These are phyloP conservation scores for Suhomyces bokatorum DNA, from an alignment of 1,139 yeast species.

Conservation along the genomic window DNA sequence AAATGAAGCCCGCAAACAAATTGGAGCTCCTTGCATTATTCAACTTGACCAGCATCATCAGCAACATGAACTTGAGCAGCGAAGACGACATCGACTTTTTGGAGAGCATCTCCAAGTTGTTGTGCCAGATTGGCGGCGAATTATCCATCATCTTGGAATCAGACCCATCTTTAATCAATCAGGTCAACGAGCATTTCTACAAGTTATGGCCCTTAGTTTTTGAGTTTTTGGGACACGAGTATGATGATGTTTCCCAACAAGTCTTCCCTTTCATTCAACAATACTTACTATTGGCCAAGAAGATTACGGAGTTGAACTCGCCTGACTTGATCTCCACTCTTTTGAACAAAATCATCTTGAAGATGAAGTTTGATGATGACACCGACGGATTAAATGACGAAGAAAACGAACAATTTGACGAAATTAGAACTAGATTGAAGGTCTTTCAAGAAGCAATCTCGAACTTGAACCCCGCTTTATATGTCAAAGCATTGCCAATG, in stretches of 20 bases:
- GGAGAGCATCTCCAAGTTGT: constrained; percentile 73
- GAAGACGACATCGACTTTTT: constrained; percentile 64
- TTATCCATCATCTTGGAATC: constrained; percentile 62
- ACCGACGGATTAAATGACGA: constrained; percentile 61
- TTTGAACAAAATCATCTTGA: constrained; percentile 67
- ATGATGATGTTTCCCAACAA: constrained; percentile 84
- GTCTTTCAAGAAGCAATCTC: constrained; percentile 86
- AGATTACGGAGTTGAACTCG: constrained; percentile 38
- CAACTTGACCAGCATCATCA: constrained; percentile 60
- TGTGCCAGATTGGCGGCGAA: constrained; percentile 76
- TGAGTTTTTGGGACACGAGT: constrained; percentile 72
- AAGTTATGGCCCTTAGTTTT: constrained; percentile 71
- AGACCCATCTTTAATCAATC: constrained; percentile 46
- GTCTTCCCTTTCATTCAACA: constrained; percentile 79
- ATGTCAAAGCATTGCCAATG: constrained; percentile 65
- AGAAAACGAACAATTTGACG: constrained; percentile 75
- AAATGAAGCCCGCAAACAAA: constrained; percentile 89
- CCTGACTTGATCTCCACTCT: constrained; percentile 60
- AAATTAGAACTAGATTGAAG: constrained; percentile 70
- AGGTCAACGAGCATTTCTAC: constrained; percentile 31
- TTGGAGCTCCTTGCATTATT: constrained; percentile 71
- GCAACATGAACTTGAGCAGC: constrained; percentile 35
- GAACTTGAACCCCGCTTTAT: constrained; percentile 68
- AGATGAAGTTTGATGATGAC: constrained; percentile 77
- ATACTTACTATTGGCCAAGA: constrained; percentile 70